Percentiles rank a stretch among this genome's conserved stretches.
Conservation (phyloP, 2,329 filamentous ascomycete genomes). For the Penicillium sp. region DNA sequence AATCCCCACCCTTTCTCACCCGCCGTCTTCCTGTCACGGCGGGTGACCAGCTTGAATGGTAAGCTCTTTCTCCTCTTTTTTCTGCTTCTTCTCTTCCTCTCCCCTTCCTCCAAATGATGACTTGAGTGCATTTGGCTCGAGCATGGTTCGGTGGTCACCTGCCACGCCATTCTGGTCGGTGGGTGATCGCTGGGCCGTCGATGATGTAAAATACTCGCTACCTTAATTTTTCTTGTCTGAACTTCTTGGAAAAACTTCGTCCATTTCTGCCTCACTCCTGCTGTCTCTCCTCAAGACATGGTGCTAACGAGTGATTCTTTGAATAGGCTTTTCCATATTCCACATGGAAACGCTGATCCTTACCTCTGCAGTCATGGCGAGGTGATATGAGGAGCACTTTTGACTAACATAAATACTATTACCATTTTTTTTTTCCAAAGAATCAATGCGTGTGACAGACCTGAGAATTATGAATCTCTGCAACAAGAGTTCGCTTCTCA, state of each 20-base stretch:
- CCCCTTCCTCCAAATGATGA: slow-evolving; percentile 74
- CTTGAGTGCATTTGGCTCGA: slow-evolving; percentile 99
- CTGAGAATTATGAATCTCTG: slow-evolving; percentile 84
- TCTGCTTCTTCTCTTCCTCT: slow-evolving; percentile 15
- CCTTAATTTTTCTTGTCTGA: slow-evolving; percentile 90
- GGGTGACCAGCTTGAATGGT: slow-evolving; percentile 15
- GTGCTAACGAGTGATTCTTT: slow-evolving; percentile 32
- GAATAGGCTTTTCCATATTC: slow-evolving; percentile 22
- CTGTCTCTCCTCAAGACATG: slow-evolving; percentile 19
- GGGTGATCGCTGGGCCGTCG: slow-evolving; percentile 69
- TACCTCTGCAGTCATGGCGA: not conserved
- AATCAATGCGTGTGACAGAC: slow-evolving; percentile 91
- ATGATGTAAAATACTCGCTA: slow-evolving; percentile 99
- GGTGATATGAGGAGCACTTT: slow-evolving; percentile 8
- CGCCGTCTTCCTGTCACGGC: slow-evolving; percentile 3
- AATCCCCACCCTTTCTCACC: slow-evolving; percentile 42
- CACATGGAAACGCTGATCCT: not conserved
- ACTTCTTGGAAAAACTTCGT: slow-evolving; percentile 29
- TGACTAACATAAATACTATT: slow-evolving; percentile 35
- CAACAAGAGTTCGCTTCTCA: slow-evolving; percentile 80
- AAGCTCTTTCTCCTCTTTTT: slow-evolving; percentile 26
- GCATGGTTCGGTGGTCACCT: slow-evolving; percentile 72
- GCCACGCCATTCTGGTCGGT: slow-evolving; percentile 77
- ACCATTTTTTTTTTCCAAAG: slow-evolving; percentile 58
- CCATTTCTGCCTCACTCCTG: slow-evolving; percentile 18